phyloP scores from a whole-genome alignment of 768 basidiomycete species.

The Trametes cingulata region DNA sequence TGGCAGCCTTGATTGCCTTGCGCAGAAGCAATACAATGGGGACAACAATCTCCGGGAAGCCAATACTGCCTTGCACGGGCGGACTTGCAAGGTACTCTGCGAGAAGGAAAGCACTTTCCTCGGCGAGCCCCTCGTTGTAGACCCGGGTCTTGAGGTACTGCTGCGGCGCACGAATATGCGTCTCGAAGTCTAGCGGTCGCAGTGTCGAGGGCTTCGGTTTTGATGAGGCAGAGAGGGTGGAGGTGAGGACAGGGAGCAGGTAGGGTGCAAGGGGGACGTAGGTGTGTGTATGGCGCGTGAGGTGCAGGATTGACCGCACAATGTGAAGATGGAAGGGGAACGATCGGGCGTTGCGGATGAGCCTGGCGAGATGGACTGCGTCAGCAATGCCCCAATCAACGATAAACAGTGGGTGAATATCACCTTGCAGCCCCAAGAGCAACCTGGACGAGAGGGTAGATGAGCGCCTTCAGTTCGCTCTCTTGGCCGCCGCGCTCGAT shows the following conservation, averaged over 20 bases:
- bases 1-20: conserved; percentile 67
- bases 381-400: not conserved
- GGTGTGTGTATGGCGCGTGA: conserved; percentile 78
- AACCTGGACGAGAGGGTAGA: conserved; percentile 96
- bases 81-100: conserved; percentile 78
- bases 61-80: conserved; percentile 79
- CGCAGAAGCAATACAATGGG: conserved; percentile 74
- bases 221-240: conserved; percentile 63
- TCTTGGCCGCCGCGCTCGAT: conserved; percentile 53
- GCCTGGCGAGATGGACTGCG: conserved; percentile 53
- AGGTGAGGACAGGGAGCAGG: conserved; percentile 82
- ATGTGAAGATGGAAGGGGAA: conserved; percentile 96
- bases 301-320: conserved; percentile 81
- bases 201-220: conserved; percentile 84
- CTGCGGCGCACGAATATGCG: conserved; percentile 82
- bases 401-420: conserved; percentile 30
- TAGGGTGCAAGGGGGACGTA: conserved; percentile 89
- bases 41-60: conserved; percentile 90
- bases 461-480: conserved; percentile 82
- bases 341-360: conserved; percentile 87
- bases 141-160: conserved; percentile 88
- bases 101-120: conserved; percentile 78
- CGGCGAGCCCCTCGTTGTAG: conserved; percentile 78
- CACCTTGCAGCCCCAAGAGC: conserved; percentile 91
- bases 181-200: conserved; percentile 86